Evolutionary conservation across 1,284 basidiomycete species (phyloP), one percentile per base, ranked within the genome.

Genomic region (Naganishia cerealis): DNA sequence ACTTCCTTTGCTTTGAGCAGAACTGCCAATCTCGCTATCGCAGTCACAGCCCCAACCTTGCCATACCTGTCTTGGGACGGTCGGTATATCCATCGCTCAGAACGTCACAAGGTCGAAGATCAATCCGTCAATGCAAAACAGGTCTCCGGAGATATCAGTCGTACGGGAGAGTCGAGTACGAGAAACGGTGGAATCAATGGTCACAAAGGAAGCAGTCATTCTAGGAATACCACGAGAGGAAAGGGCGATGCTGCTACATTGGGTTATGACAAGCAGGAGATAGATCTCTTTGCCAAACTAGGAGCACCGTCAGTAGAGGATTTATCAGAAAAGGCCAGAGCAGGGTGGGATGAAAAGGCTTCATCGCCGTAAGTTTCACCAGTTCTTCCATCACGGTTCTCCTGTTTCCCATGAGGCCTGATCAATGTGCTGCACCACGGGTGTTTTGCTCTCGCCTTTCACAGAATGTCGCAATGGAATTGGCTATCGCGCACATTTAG

Each of bases 1-100:
- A 81, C 79, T 0, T 80, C 78, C 16, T 75, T 80, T 29, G 74
- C 79, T 12, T 77, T 79, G 0, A 73, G 76, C 9, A 77, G 81
- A 29, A 78, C 80, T 57, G 81, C 81, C 33, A 76, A 77, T n/a
- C 72, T 79, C 5, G 76, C 81, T 0, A 67, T 79, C 4, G 69
- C 75, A 1, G 70, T 80, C 13, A 80, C 81, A 0, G 75, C 77
- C 0, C 79, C 79, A 0, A 77, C 78, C 0, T 69, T 70, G 1
- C 74, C 76, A 18, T 76, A 73, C 68, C 72, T 78, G 26, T 72
- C 74, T 0, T 72, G 77, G 5, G 75, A 79, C 42, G 80, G 80
- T 13, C 63, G 70, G 3, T 69, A 71, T 56, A 75, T 78, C 16
- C 59, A 72, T 1, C 71, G 72, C 12, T n/a, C 65, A 15, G 48